Conservation (phyloP, 176 grass and related monocot species). For the Musa beccarii region DNA sequence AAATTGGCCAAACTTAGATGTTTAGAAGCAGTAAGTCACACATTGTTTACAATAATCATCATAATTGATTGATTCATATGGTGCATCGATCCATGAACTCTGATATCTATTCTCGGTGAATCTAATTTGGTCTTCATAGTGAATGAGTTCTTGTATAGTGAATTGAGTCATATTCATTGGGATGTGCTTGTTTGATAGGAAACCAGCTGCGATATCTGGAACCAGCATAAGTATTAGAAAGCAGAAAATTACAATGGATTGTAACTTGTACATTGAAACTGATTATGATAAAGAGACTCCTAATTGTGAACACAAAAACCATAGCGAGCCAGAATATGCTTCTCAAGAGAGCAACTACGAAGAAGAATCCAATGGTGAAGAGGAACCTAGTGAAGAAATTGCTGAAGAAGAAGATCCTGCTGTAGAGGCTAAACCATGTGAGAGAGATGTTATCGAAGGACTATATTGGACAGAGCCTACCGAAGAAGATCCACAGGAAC, state of each 20-base stretch:
- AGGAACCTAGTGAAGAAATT: neutral
- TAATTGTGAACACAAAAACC: too few species aligned
- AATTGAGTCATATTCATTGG: neutral
- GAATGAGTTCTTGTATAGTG: neutral
- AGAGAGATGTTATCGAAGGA: neutral
- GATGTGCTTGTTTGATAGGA: neutral
- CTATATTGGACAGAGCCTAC: slow-evolving; percentile 2
- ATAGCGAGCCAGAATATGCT: too few species aligned
- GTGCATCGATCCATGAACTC: neutral
- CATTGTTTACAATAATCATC: neutral
- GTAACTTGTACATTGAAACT: neutral
- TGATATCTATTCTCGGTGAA: neutral
- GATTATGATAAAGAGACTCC: slow-evolving; percentile 8
- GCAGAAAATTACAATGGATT: too few species aligned
- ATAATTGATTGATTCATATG: neutral
- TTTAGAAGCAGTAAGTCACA: neutral
- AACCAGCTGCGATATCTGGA: slow-evolving; percentile 10
- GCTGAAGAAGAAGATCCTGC: slow-evolving; percentile 18
- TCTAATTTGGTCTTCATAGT: too few species aligned
- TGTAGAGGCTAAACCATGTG: slow-evolving; percentile 9
- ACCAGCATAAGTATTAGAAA: neutral
- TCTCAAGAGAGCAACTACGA: neutral
- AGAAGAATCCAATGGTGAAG: slow-evolving; percentile 4
- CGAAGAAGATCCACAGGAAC: slow-evolving; percentile 1
- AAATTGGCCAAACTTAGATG: neutral